Conservation (phyloP, 2,329 filamentous ascomycete species). For the Talaromyces amestolkiae region DNA sequence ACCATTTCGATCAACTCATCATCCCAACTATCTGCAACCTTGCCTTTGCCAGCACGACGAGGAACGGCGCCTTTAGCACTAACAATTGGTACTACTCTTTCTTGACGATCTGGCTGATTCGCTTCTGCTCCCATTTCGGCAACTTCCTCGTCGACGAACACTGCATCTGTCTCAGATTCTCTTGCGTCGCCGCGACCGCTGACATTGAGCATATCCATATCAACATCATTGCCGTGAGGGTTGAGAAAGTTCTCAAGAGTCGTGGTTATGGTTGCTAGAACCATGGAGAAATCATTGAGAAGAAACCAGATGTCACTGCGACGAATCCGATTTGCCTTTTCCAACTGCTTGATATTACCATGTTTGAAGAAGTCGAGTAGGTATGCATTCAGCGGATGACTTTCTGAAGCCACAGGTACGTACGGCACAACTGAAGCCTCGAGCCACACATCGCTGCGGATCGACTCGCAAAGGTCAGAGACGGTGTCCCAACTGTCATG, state of each 20-base stretch:
- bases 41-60: not conserved
- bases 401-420: conserved; percentile 59
- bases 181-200: not conserved
- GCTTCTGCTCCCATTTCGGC: not conserved
- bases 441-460: conserved; percentile 68
- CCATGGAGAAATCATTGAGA: conserved; percentile 11
- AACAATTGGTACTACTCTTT: not conserved
- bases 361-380: conserved; percentile 76
- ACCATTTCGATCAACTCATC: not conserved
- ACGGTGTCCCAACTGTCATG: conserved; percentile 63
- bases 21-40: not conserved
- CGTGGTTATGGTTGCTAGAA: not conserved
- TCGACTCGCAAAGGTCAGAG: conserved; percentile 64
- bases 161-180: not conserved
- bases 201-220: not conserved
- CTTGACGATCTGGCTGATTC: not conserved
- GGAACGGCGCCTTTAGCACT: not conserved
- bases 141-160: not conserved
- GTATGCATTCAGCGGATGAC: conserved; percentile 45
- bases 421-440: conserved; percentile 72
- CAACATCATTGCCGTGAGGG: not conserved
- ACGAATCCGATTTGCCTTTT: conserved; percentile 64
- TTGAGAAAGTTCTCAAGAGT: conserved; percentile 2
- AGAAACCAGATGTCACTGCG: conserved; percentile 50
- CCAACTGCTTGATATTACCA: conserved; percentile 61